A percentile compares a stretch with the other conserved stretches of the same genome.
Conservation (phyloP, 805 yeast genomes). For the Wickerhamomyces alni region DNA sequence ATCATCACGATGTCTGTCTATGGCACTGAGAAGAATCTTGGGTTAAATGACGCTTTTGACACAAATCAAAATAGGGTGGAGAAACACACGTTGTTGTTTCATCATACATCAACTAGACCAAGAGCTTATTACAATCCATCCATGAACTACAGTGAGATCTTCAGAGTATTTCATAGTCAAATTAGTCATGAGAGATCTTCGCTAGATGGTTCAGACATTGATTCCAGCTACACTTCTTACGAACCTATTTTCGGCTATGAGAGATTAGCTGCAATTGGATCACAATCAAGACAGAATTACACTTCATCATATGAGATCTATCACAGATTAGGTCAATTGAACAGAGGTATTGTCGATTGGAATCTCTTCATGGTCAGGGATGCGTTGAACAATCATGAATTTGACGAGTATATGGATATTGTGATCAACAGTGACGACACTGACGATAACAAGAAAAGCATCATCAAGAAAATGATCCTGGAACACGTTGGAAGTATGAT, state of each 20-base stretch:
- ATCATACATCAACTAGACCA: neutral
- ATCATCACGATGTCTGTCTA: no score
- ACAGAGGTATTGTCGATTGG: constrained; percentile 2
- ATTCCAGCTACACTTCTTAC: neutral
- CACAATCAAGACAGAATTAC: neutral
- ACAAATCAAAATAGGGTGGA: no score
- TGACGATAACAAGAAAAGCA: neutral
- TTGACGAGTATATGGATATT: constrained; percentile 1
- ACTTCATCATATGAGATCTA: neutral
- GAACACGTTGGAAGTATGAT: constrained; percentile 1
- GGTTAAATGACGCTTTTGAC: no score
- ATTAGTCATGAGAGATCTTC: neutral
- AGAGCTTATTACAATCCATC: neutral
- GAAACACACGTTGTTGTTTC: neutral
- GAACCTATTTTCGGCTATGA: constrained; percentile 1
- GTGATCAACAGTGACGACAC: neutral
- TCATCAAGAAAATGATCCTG: constrained; percentile 3
- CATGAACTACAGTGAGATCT: neutral
- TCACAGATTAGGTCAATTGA: neutral
- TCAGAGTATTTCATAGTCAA: neutral
- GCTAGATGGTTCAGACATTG: neutral
- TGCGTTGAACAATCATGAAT: neutral
- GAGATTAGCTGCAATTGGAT: neutral
- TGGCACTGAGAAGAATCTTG: no score
- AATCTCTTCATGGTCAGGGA: neutral